Conservation (phyloP, 768 basidiomycete species). For the Podaxis rugospora region DNA sequence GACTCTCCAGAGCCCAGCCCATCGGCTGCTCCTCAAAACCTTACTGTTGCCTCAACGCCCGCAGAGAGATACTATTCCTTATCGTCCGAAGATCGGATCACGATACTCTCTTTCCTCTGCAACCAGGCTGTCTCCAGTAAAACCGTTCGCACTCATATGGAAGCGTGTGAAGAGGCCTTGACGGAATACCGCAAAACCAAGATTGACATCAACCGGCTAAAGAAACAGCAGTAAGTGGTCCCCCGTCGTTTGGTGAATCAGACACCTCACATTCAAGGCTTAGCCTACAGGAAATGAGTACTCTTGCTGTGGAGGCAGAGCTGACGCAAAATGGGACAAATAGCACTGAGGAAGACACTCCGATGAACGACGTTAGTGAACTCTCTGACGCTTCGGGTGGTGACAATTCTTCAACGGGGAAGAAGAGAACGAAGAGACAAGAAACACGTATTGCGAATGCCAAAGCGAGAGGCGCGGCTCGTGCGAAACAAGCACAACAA, state of each 20-base stretch:
- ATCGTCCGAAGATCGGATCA: conserved; percentile 74
- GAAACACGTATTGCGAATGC: conserved; percentile 42
- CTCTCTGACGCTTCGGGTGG: conserved; percentile 70
- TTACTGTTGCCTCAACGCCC: conserved; percentile 47
- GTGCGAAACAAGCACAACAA: conserved; percentile 71
- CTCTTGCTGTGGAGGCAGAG: conserved; percentile 54
- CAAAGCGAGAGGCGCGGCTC: conserved; percentile 77
- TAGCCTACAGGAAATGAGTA: conserved; percentile 72
- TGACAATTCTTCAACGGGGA: conserved; percentile 51
- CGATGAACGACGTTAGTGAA: conserved; percentile 66
- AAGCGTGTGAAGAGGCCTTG: conserved; percentile 82
- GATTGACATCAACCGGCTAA: conserved; percentile 88
- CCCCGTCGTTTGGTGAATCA: background rate
- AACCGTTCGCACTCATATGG: conserved; percentile 83
- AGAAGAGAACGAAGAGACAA: conserved; percentile 31
- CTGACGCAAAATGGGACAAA: conserved; percentile 39
- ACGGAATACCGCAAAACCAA: conserved; percentile 94
- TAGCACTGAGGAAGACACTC: conserved; percentile 52
- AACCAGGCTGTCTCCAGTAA: conserved; percentile 90
- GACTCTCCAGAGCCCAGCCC: conserved; percentile 40
- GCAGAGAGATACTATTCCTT: conserved; percentile 69
- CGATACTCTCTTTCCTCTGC: conserved; percentile 84
- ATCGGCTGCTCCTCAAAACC: conserved; percentile 34
- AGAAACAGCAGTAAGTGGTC: conserved; percentile 77
- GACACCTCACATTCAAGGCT: conserved; percentile 6